Conservation (phyloP, 2,329 filamentous ascomycete genomes). For the Alternaria brassicicola region DNA sequence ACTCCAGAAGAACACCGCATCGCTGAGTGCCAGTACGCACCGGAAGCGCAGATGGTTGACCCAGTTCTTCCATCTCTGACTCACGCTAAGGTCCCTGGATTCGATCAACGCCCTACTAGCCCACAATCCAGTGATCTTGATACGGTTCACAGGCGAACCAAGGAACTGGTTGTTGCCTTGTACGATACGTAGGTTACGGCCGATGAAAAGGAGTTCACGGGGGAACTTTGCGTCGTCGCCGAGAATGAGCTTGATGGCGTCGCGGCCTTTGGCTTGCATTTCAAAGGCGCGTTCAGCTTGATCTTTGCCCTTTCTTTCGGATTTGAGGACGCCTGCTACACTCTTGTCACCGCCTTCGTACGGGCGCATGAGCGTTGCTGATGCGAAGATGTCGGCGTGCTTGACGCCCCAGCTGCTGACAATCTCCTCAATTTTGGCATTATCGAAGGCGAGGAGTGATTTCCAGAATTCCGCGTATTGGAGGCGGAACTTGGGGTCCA, state of each 20-base stretch:
- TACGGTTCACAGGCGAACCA: constrained; percentile 83
- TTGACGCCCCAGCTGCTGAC: constrained; percentile 85
- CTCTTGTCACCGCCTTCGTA: constrained; percentile 83
- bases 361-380: constrained; percentile 84
- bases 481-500: constrained; percentile 80
- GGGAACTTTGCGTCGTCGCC: constrained; percentile 88
- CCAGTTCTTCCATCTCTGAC: constrained; percentile 70
- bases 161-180: constrained; percentile 93
- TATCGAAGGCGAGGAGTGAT: constrained; percentile 90
- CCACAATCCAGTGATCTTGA: constrained; percentile 94
- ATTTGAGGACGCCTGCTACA: constrained; percentile 65
- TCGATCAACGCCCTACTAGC: constrained; percentile 83
- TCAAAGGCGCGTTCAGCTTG: constrained; percentile 70
- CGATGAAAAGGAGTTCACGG: constrained; percentile 89
- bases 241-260: constrained; percentile 78
- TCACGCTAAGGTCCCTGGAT: constrained; percentile 66
- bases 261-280: constrained; percentile 75
- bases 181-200: constrained; percentile 88
- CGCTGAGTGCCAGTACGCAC: constrained; percentile 74
- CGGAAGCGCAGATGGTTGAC: constrained; percentile 84
- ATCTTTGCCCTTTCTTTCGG: constrained; percentile 60
- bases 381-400: constrained; percentile 89
- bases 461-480: constrained; percentile 95
- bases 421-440: constrained; percentile 74
- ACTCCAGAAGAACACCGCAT: constrained; percentile 82